phyloP scores from a whole-genome alignment of 352 stramenopile species.

The Pythium guiyangense region DNA sequence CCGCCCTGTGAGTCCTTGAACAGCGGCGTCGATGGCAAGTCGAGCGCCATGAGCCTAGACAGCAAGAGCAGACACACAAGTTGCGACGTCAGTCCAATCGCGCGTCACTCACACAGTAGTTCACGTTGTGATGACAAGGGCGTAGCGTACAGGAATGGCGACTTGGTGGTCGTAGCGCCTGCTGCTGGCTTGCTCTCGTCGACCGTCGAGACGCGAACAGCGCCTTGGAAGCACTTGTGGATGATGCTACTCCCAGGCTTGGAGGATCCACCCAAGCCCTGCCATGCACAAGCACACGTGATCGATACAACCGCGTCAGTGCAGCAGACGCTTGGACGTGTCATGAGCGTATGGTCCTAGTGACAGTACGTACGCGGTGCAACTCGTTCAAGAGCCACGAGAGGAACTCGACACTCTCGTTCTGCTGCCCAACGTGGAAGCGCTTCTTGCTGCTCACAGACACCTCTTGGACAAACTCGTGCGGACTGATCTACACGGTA shows the following conservation, averaged over 20 bases:
- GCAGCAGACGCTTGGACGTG: not conserved
- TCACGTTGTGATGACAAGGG: not conserved
- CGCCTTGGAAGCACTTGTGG: constrained; percentile 95
- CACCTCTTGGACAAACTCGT: constrained; percentile 96
- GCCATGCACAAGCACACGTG: not conserved
- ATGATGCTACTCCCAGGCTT: constrained; percentile 92
- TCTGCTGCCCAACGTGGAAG: constrained; percentile 94
- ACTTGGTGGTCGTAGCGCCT: constrained; percentile 32
- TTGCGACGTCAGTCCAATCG: not conserved
- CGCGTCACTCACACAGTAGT: not conserved
- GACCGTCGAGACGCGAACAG: constrained; percentile 91
- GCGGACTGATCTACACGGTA: constrained; percentile 83
- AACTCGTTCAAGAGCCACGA: constrained; percentile 96
- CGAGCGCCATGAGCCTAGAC: constrained; percentile 92
- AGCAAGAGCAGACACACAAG: not conserved
- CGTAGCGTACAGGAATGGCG: constrained; percentile 61
- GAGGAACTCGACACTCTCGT: constrained; percentile 95
- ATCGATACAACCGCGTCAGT: not conserved
- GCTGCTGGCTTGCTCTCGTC: constrained; percentile 42
- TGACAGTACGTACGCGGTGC: constrained; percentile 58
- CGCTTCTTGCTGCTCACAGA: constrained; percentile 93
- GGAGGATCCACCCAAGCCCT: constrained; percentile 78
- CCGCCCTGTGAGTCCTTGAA: constrained; percentile 97
- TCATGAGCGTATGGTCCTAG: not conserved
- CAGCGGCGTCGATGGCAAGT: constrained; percentile 97